Percentiles rank a stretch among this genome's conserved stretches.
Conservation (phyloP, 129 eudicot genomes). For the Centaurea solstitialis region DNA sequence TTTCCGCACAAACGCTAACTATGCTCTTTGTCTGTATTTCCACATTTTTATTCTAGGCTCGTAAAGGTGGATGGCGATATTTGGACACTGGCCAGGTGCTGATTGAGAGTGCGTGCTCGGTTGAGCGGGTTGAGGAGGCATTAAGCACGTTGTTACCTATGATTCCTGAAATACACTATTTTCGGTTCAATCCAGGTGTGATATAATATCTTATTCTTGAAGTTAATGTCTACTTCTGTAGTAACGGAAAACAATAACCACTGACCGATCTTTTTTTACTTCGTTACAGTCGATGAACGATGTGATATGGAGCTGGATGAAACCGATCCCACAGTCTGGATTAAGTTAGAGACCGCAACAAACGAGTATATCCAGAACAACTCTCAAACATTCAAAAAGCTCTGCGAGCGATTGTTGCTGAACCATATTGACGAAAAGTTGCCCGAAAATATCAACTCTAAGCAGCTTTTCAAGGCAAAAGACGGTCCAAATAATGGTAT, state of each 20-base stretch:
- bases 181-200: conserved; percentile 95
- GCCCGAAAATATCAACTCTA: conserved; percentile 53
- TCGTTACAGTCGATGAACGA: conserved; percentile 87
- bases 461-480: conserved; percentile 48
- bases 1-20: not conserved
- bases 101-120: conserved; percentile 99
- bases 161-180: conserved; percentile 94
- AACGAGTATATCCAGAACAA: conserved; percentile 74
- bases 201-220: conserved; percentile 1
- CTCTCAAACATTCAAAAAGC: conserved; percentile 64
- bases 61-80: conserved; percentile 97
- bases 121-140: conserved; percentile 96
- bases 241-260: no score
- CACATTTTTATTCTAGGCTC: conserved; percentile 50
- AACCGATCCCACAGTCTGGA: conserved; percentile 93
- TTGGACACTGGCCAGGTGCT: conserved; percentile 97
- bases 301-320: conserved; percentile 99
- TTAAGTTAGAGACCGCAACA: conserved; percentile 83
- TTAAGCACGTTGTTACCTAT: conserved; percentile 86
- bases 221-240: not conserved
- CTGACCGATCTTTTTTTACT: not conserved
- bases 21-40: not conserved
- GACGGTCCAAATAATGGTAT: conserved; percentile 47
- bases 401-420: conserved; percentile 71
- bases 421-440: conserved; percentile 68